A percentile compares a stretch with the other conserved stretches of the same genome.
Conservation (phyloP, 805 yeast genomes). For the Yarrowia sp. region DNA sequence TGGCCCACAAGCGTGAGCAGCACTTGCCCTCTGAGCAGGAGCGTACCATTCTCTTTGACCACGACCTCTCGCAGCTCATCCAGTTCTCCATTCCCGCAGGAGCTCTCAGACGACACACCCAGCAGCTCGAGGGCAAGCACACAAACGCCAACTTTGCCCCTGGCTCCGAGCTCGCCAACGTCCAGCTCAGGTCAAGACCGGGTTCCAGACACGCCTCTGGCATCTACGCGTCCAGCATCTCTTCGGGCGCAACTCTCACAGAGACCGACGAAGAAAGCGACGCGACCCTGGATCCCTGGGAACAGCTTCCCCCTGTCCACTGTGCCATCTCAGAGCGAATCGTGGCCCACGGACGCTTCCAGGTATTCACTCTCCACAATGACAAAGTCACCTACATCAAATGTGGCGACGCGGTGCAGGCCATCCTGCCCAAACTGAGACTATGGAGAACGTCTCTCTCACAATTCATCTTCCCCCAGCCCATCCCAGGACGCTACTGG, state of each 20-base stretch:
- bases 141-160: neutral
- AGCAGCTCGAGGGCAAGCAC: conserved; percentile 3
- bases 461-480: conserved; percentile 61
- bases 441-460: conserved; percentile 50
- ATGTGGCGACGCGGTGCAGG: conserved; percentile 71
- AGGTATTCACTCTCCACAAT: conserved; percentile 19
- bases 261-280: neutral
- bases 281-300: conserved; percentile 7
- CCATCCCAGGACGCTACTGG: conserved; percentile 79
- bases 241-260: conserved; percentile 11
- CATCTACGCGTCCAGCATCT: conserved; percentile 9
- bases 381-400: conserved; percentile 47
- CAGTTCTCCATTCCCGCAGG: conserved; percentile 25
- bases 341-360: conserved; percentile 23
- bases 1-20: conserved; percentile 15
- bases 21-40: conserved; percentile 18
- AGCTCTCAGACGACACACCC: conserved; percentile 12
- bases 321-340: conserved; percentile 25
- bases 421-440: conserved; percentile 63
- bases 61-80: conserved; percentile 23
- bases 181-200: conserved; percentile 13
- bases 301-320: conserved; percentile 10
- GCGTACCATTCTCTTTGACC: conserved; percentile 25
- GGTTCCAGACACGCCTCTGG: conserved; percentile 5
- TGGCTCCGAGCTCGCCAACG: conserved; percentile 10